Evolutionary conservation across 768 basidiomycete genomes (phyloP), one percentile per base, ranked within the genome.

Genomic region (Paxillus involutus): DNA sequence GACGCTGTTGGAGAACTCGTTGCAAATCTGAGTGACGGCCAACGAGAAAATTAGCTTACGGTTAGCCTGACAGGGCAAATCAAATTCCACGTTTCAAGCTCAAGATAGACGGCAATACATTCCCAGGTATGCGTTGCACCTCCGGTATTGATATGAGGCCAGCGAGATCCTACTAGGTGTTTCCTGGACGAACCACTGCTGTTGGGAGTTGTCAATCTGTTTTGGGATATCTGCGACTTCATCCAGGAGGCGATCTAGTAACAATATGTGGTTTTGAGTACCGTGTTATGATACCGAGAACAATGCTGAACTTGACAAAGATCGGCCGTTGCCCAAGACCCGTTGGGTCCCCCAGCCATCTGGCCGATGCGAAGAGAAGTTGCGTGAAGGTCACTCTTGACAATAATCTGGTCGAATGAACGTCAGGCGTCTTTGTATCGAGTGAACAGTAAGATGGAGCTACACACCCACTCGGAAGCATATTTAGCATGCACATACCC

Each of bases 401-500:
- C 59, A 6, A 72, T 40, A 30, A 71, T 56, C 69, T 70, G 47
- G 6, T 26, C 16, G 6, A 11, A n/a, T 37, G 14, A 13, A 13
- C 17, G 33, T 47, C 14, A 51, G 9, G 24, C 12, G 19, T 13
- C 17, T n/a, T n/a, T n/a, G n/a, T n/a, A n/a, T n/a, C n/a, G n/a
- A n/a, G 24, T 6, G 12, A 24, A 6, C n/a, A n/a, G n/a, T n/a
- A 21, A 6, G 26, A 47, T 71, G 26, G 26, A 6, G 26, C 13
- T 44, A 72, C 68, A 26, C 26, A 26, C 48, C 21, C 70, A 53
- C 59, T 76, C 76, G 1, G 68, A 40, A 2, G 73, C 68, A 54
- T 74, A 75, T 61, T 76, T 77, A 4, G 62, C 55, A 42, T 72
- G 73, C 0, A 72, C 71, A 41, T 75, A 75, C 1, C 75, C 73